Evolutionary conservation across 129 eudicot species (phyloP).

Genomic region (Arctium lappa): DNA sequence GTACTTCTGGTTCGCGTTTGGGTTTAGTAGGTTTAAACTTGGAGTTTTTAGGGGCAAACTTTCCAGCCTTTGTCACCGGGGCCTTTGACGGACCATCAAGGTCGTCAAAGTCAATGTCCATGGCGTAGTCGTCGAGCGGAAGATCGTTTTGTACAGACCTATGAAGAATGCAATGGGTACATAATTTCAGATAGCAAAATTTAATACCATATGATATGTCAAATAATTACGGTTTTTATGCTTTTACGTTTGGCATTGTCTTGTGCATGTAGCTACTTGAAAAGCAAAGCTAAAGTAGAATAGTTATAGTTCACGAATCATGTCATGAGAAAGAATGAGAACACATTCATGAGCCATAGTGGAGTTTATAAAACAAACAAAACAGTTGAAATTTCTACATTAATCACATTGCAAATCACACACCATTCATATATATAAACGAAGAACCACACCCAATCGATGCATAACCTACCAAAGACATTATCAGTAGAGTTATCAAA

Average conservation of each 20-base stretch:
- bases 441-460: background rate
- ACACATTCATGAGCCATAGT: background rate
- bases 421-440: background rate
- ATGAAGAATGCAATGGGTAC: background rate
- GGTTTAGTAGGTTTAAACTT: constrained; percentile 51
- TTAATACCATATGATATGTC: background rate
- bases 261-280: too few relatives aligned
- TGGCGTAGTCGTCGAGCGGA: constrained; percentile 7
- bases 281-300: too few relatives aligned
- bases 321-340: background rate
- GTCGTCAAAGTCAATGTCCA: constrained; percentile 68
- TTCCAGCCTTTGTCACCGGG: constrained; percentile 27
- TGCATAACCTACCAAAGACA: background rate
- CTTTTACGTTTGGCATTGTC: background rate
- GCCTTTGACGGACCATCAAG: constrained; percentile 43
- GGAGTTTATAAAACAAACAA: background rate
- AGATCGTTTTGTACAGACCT: constrained; percentile 2
- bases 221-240: background rate
- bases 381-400: background rate
- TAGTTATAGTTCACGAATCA: background rate
- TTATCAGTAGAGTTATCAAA: background rate
- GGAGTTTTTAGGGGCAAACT: constrained; percentile 69
- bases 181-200: background rate
- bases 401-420: background rate
- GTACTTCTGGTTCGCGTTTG: constrained; percentile 41